Percentiles rank a stretch among this genome's conserved stretches.
Conservation (phyloP, 1,139 yeast species). For the Ogataea hybrid region DNA sequence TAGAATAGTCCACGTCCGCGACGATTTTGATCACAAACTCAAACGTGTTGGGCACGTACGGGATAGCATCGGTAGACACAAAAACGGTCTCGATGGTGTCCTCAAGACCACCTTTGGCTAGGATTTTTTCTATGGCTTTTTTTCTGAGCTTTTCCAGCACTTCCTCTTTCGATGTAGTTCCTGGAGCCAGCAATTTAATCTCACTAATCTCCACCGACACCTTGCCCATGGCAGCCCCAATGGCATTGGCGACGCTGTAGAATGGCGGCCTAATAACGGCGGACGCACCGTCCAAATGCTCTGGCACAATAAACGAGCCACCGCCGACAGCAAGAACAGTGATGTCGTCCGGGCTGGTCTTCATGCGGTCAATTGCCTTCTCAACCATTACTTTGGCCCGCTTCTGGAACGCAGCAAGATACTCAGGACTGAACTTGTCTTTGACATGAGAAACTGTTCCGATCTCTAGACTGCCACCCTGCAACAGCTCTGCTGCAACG, state of each 20-base stretch:
- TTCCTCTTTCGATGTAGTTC: constrained; percentile 28
- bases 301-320: constrained; percentile 35
- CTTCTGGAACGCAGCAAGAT: constrained; percentile 11
- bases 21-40: constrained; percentile 38
- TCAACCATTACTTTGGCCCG: constrained; percentile 28
- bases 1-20: constrained; percentile 41
- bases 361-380: constrained; percentile 33
- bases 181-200: constrained; percentile 22
- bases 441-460: constrained; percentile 22
- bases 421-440: constrained; percentile 17
- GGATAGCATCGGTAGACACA: constrained; percentile 37
- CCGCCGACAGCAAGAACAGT: constrained; percentile 37
- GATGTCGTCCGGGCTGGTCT: constrained; percentile 33
- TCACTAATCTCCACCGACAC: constrained; percentile 28
- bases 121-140: constrained; percentile 27
- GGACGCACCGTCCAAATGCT: constrained; percentile 30
- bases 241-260: constrained; percentile 36
- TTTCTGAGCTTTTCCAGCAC: constrained; percentile 29
- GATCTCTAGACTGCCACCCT: constrained; percentile 12
- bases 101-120: constrained; percentile 36
- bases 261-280: constrained; percentile 33
- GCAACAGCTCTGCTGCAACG: constrained; percentile 17
- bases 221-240: constrained; percentile 38
- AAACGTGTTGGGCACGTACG: constrained; percentile 38
- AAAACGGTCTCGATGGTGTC: constrained; percentile 34